These are phyloP conservation scores for Helotiales sp. DNA, from an alignment of 2,329 filamentous ascomycete genomes.

Conservation along the genomic window DNA sequence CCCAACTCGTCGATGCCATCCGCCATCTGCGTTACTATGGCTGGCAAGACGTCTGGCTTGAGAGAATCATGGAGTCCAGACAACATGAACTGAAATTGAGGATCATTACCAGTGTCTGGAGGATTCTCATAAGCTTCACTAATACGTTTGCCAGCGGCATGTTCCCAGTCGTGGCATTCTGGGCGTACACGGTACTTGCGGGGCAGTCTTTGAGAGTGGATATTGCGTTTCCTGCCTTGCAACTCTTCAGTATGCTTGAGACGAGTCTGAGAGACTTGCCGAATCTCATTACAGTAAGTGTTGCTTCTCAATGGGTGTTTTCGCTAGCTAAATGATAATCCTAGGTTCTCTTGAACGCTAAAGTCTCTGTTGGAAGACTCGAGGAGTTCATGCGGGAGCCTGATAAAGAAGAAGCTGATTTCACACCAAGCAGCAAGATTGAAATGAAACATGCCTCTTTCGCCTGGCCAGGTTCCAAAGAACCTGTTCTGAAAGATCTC, in stretches of 20 bases:
- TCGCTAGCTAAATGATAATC: neutral
- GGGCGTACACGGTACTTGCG: constrained; percentile 74
- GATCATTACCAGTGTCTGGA: constrained; percentile 63
- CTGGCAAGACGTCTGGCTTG: constrained; percentile 77
- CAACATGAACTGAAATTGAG: constrained; percentile 66
- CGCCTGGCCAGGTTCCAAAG: constrained; percentile 71
- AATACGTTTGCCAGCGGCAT: constrained; percentile 71
- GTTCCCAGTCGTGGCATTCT: constrained; percentile 80
- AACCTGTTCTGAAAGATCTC: constrained; percentile 54
- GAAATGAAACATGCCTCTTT: constrained; percentile 68
- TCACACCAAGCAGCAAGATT: constrained; percentile 33
- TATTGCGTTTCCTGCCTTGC: constrained; percentile 82
- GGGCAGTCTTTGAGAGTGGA: constrained; percentile 71
- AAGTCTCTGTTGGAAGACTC: constrained; percentile 78
- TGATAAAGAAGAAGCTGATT: constrained; percentile 59
- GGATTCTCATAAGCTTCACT: constrained; percentile 62
- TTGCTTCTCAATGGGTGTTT: neutral
- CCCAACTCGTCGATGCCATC: constrained; percentile 73
- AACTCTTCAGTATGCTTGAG: constrained; percentile 77
- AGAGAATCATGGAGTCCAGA: constrained; percentile 66
- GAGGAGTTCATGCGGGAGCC: constrained; percentile 86
- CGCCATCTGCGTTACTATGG: constrained; percentile 49
- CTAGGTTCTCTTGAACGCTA: constrained; percentile 67
- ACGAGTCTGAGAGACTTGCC: constrained; percentile 73
- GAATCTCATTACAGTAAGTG: constrained; percentile 63